Evolutionary conservation across 2,329 filamentous ascomycete genomes (phyloP).

Genomic region (Aspergillus carbonarius): DNA sequence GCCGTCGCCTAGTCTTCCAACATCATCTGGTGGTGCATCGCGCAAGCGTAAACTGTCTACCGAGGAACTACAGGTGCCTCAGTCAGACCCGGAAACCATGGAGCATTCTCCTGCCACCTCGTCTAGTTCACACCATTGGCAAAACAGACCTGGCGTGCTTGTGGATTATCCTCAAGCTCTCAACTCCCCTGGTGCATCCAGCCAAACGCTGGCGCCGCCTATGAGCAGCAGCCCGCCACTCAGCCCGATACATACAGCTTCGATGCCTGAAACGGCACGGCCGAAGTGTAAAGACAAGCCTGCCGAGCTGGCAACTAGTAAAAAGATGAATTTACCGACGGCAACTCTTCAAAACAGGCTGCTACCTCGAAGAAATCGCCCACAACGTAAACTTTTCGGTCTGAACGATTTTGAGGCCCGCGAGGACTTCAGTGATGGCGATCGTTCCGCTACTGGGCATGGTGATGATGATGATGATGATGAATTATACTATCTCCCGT

Average conservation of each 20-base stretch:
- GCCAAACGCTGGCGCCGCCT: constrained; percentile 40
- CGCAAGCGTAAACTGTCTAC: constrained; percentile 40
- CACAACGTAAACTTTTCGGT: constrained; percentile 20
- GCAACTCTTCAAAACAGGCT: constrained; percentile 37
- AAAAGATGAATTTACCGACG: constrained; percentile 30
- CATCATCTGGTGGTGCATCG: constrained; percentile 29
- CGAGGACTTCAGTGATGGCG: constrained; percentile 22
- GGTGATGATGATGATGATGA: constrained; percentile 31
- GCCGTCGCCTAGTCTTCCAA: constrained; percentile 27
- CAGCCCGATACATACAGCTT: constrained; percentile 20
- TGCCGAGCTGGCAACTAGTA: constrained; percentile 7
- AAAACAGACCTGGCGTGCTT: constrained; percentile 3
- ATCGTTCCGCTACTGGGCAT: constrained; percentile 19
- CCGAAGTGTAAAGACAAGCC: neutral
- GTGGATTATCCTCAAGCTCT: constrained; percentile 13
- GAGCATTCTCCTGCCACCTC: constrained; percentile 22
- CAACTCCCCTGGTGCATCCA: constrained; percentile 26
- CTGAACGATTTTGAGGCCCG: constrained; percentile 20
- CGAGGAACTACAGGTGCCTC: constrained; percentile 29
- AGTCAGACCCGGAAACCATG: constrained; percentile 22
- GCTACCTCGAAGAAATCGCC: constrained; percentile 35
- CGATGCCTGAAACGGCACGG: constrained; percentile 2
- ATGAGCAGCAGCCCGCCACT: constrained; percentile 34
- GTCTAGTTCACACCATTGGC: constrained; percentile 4
- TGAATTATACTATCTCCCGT: constrained; percentile 34